These are phyloP conservation scores for Xylariaceae sp. DNA, from an alignment of 2,329 filamentous ascomycete species.

Conservation along the genomic window DNA sequence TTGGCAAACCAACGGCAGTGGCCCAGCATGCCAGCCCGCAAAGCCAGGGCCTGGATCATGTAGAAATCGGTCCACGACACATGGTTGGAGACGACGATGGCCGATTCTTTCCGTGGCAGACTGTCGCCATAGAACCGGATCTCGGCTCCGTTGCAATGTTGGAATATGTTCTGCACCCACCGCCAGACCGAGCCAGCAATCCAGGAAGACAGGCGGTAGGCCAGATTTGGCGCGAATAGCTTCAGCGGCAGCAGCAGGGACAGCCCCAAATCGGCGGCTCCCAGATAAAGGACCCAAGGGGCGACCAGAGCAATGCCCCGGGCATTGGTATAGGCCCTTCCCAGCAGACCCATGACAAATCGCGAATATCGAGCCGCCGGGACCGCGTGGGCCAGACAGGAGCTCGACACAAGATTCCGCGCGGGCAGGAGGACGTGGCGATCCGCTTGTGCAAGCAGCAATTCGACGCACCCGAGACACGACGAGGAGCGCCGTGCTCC, in stretches of 20 bases:
- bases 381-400: not conserved
- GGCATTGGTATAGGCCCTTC: conserved; percentile 26
- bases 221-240: conserved; percentile 37
- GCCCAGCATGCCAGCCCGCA: conserved; percentile 49
- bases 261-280: conserved; percentile 42
- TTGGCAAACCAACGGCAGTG: conserved; percentile 57
- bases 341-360: conserved; percentile 5
- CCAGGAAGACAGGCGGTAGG: conserved; percentile 46
- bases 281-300: conserved; percentile 47
- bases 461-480: too few species aligned
- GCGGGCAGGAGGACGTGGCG: too few species aligned
- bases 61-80: conserved; percentile 57
- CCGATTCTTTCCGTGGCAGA: conserved; percentile 47
- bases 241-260: conserved; percentile 42
- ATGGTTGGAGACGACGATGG: conserved; percentile 54
- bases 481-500: too few species aligned
- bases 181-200: conserved; percentile 49
- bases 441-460: too few species aligned
- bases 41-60: conserved; percentile 52
- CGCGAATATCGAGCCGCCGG: not conserved
- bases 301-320: conserved; percentile 35
- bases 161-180: conserved; percentile 52
- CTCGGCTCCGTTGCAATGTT: conserved; percentile 41
- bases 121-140: conserved; percentile 46
- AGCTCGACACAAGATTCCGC: too few species aligned